Base-by-base conservation (phyloP, 2,329 filamentous ascomycete species). In the Phialophora verrucosa region DNA sequence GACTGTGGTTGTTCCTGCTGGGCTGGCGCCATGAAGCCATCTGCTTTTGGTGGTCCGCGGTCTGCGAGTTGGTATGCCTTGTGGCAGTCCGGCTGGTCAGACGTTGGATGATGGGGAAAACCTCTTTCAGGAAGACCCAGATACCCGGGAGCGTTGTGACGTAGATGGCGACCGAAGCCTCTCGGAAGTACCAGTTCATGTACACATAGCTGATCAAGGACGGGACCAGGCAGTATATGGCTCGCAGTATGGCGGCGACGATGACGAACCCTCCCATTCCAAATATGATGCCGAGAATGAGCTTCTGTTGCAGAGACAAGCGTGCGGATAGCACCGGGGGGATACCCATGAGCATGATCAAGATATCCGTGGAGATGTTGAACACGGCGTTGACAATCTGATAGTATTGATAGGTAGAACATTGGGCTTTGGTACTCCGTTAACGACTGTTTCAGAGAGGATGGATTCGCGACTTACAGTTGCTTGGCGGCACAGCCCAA, bases 141-240 rank as follows among this genome's bases (percentile, higher is more conserved):
- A 83, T 79, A 50, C 82, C 81, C 0, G 83, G 83, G 0, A 85
- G 73, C 64, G 84, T 85, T 66, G 83, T 83, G 20, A 85, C 83
- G 0, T 84, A 75, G 35, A 82, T 74, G 31, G 78, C 79, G 17
- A 80, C 79, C 1, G 78, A 78, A 6, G 78, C 78, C 75, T 82
- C 80, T 12, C 80, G 78, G 73, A 81, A 80, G 69, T 82, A 82
- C 81, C 81, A 83, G 71, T 80, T 80, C 78, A 83, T 78, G 72
- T 81, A 79, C 63, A 78, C 63, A 32, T 69, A 68, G 25, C 64
- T 68, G 38, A 68, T 76, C 38, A 81, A 70, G 1, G 74, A 68
- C 1, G 80, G 76, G 25, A 80, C 51, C 72, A 82, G 74, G 55
- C 77, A 80, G 74, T 82, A 82, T 63, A 84, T 80, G 68, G 83